Evolutionary conservation across 768 basidiomycete species (phyloP).

Genomic region (Coprinopsis sp.): DNA sequence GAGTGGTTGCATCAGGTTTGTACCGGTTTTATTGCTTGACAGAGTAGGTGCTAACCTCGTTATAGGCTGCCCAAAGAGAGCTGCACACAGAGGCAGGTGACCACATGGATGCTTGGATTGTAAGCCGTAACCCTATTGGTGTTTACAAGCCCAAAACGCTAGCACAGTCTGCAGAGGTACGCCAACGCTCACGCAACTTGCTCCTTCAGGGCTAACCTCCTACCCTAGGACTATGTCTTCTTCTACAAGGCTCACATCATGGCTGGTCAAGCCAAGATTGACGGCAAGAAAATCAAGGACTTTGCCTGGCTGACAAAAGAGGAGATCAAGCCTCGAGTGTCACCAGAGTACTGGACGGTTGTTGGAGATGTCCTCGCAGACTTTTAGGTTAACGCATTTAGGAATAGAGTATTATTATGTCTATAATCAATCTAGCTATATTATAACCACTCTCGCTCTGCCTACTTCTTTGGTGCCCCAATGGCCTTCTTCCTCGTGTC

Average conservation of each 20-base stretch:
- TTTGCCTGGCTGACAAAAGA: constrained; percentile 95
- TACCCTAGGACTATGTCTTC: constrained; percentile 64
- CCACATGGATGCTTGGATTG: constrained; percentile 91
- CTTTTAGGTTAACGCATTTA: too few species aligned
- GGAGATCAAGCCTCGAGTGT: constrained; percentile 74
- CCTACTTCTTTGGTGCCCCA: constrained; percentile 41
- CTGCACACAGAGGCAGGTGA: constrained; percentile 69
- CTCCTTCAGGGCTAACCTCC: not conserved
- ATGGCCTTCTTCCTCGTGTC: constrained; percentile 75
- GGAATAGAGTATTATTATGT: constrained; percentile 19
- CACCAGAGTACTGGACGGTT: constrained; percentile 66
- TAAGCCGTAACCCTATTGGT: constrained; percentile 86
- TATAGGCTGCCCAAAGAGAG: constrained; percentile 69
- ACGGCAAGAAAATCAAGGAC: constrained; percentile 51
- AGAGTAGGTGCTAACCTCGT: not conserved
- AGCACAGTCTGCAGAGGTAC: constrained; percentile 32
- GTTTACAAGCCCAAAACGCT: constrained; percentile 51
- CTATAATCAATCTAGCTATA: constrained; percentile 13
- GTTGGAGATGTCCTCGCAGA: constrained; percentile 82
- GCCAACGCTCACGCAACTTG: constrained; percentile 9
- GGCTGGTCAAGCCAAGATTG: constrained; percentile 73
- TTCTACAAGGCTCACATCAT: constrained; percentile 94
- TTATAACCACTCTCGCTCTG: constrained; percentile 8
- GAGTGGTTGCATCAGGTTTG: constrained; percentile 78
- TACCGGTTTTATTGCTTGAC: not conserved